These are phyloP conservation scores for Echinosphaeria canescens DNA, from an alignment of 2,329 filamentous ascomycete species.

Conservation along the genomic window DNA sequence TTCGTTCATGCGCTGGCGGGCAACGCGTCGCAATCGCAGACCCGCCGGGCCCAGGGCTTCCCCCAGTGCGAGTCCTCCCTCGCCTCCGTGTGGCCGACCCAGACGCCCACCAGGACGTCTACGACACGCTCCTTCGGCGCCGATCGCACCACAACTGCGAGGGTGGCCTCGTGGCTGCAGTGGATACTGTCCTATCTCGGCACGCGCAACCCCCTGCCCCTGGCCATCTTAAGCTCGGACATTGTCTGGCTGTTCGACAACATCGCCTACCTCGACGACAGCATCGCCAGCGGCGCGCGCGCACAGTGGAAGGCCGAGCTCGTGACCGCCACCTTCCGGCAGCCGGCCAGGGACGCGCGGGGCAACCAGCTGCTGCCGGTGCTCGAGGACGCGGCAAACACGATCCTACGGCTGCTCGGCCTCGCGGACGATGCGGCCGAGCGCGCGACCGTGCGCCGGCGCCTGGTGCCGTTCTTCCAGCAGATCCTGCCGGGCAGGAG, in stretches of 20 bases:
- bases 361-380: constrained; percentile 49
- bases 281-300: not conserved
- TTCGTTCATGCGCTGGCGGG: too few relatives aligned
- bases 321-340: constrained; percentile 61
- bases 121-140: constrained; percentile 11
- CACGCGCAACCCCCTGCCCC: constrained; percentile 32
- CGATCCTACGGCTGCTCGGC: constrained; percentile 2
- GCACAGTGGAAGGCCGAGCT: constrained; percentile 61
- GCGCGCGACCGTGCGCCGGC: constrained; percentile 29
- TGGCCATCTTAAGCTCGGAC: constrained; percentile 39
- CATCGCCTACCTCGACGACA: constrained; percentile 46
- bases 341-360: constrained; percentile 42
- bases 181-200: constrained; percentile 30
- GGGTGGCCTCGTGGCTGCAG: too few relatives aligned
- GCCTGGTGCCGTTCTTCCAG: constrained; percentile 61
- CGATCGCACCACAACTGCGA: too few relatives aligned
- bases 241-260: constrained; percentile 83
- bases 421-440: constrained; percentile 7
- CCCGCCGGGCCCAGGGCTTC: too few relatives aligned
- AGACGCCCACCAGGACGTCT: constrained; percentile 7
- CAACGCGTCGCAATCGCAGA: too few relatives aligned
- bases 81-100: too few relatives aligned
- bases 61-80: too few relatives aligned
- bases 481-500: constrained; percentile 49
- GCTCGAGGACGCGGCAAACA: constrained; percentile 35